A percentile compares a stretch with the other conserved stretches of the same genome.
Conservation (phyloP, 169 alveolate species). For the Babesia bovis region DNA sequence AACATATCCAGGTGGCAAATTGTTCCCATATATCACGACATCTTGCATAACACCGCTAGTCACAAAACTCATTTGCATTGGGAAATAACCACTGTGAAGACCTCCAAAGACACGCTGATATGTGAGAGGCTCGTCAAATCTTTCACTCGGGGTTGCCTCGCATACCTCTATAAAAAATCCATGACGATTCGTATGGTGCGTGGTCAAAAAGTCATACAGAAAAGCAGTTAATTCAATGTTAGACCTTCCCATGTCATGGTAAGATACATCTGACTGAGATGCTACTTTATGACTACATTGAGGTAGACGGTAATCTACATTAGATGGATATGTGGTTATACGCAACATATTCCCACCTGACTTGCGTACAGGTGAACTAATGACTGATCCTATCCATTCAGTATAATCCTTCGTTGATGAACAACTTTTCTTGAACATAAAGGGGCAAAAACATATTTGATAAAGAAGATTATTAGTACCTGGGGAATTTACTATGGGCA, state of each 20-base stretch:
- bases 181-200: conserved; percentile 1
- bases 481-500: not conserved
- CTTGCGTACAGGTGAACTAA: not conserved
- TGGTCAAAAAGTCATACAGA: not conserved
- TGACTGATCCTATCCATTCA: conserved; percentile 45
- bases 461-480: not conserved
- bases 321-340: conserved; percentile 10
- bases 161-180: conserved; percentile 50
- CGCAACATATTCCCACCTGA: not conserved
- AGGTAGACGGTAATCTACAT: not conserved
- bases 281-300: not conserved
- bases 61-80: conserved; percentile 14
- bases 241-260: not conserved
- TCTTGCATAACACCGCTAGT: conserved; percentile 15
- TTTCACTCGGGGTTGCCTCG: not conserved
- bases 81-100: conserved; percentile 25
- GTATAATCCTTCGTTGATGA: conserved; percentile 15
- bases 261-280: not conserved
- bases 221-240: not conserved
- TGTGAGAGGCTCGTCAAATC: not conserved
- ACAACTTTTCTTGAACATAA: conserved; percentile 12
- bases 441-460: conserved; percentile 49
- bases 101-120: conserved; percentile 11
- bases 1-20: not conserved
- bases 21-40: conserved; percentile 22